These are phyloP conservation scores for Cicer yamashitae DNA, from an alignment of 306 rosid genomes.

Conservation along the genomic window DNA sequence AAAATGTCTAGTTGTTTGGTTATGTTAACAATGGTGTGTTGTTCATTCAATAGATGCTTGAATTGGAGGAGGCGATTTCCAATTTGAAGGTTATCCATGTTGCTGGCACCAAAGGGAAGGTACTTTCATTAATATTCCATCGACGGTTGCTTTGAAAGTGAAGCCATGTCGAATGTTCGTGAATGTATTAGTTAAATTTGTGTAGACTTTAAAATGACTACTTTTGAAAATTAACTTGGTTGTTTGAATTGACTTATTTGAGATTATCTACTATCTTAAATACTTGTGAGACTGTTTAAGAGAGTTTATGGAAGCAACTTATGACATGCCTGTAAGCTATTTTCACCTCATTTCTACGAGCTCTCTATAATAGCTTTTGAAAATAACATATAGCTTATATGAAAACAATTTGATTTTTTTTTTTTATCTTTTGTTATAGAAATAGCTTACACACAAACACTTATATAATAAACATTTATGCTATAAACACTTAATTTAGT, in stretches of 20 bases:
- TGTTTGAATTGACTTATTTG: background rate
- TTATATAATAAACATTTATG: too few species aligned
- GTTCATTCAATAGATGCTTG: slow-evolving; percentile 66
- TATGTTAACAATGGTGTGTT: slow-evolving; percentile 22
- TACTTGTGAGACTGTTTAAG: too few species aligned
- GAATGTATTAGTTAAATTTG: slow-evolving; percentile 3
- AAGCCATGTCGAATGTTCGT: slow-evolving; percentile 9
- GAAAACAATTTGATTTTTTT: too few species aligned
- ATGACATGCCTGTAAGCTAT: too few species aligned
- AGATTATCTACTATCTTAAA: too few species aligned
- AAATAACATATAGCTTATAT: too few species aligned
- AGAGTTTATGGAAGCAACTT: too few species aligned
- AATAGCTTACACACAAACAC: too few species aligned
- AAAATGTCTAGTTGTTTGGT: slow-evolving; percentile 32
- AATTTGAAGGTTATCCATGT: slow-evolving; percentile 90
- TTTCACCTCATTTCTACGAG: too few species aligned
- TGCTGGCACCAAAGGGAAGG: slow-evolving; percentile 99
- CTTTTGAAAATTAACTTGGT: background rate
- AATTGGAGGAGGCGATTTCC: slow-evolving; percentile 81
- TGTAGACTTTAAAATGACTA: background rate
- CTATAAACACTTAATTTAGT: too few species aligned
- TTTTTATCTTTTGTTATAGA: too few species aligned
- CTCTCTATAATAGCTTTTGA: too few species aligned
- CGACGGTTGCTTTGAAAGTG: slow-evolving; percentile 39
- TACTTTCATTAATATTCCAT: slow-evolving; percentile 34